A percentile compares a stretch with the other conserved stretches of the same genome.
These are phyloP conservation scores for Tricholoma sp. DNA, from an alignment of 768 basidiomycete species.

Conservation along the genomic window DNA sequence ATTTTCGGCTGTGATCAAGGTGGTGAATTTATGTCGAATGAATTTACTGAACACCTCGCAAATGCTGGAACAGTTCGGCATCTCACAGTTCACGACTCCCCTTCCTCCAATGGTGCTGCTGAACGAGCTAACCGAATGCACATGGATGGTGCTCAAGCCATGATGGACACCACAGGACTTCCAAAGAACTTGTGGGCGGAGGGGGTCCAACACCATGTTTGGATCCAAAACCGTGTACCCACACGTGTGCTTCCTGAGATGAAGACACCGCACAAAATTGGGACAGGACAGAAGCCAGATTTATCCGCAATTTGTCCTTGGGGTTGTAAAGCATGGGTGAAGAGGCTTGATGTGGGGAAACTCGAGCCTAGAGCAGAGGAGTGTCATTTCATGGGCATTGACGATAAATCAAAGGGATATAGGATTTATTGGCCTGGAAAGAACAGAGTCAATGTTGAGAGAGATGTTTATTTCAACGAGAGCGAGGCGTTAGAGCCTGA, in stretches of 20 bases:
- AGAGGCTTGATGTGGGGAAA: slow-evolving; percentile 13
- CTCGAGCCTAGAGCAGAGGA: slow-evolving; percentile 12
- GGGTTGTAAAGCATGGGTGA: slow-evolving; percentile 7
- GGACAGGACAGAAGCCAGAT: slow-evolving; percentile 18
- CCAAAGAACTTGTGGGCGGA: background rate
- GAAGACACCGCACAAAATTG: slow-evolving; percentile 17
- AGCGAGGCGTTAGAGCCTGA: background rate
- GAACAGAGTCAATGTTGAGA: background rate
- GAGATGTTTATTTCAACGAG: background rate
- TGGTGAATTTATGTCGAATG: background rate
- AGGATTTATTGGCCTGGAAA: background rate
- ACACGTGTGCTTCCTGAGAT: background rate
- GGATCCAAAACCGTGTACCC: too few species aligned
- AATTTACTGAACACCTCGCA: background rate
- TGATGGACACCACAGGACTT: background rate
- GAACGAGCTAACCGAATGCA: too few species aligned
- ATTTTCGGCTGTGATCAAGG: too few species aligned
- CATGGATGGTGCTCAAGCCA: background rate
- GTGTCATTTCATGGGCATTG: background rate
- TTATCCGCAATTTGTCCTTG: slow-evolving; percentile 12
- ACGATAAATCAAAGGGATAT: too few species aligned
- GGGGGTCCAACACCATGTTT: background rate
- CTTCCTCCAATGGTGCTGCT: background rate
- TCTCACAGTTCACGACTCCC: background rate
- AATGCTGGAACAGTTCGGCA: background rate